These are phyloP conservation scores for Aegilops umbellulata DNA, from an alignment of 176 grass and related monocot genomes.

Conservation along the genomic window DNA sequence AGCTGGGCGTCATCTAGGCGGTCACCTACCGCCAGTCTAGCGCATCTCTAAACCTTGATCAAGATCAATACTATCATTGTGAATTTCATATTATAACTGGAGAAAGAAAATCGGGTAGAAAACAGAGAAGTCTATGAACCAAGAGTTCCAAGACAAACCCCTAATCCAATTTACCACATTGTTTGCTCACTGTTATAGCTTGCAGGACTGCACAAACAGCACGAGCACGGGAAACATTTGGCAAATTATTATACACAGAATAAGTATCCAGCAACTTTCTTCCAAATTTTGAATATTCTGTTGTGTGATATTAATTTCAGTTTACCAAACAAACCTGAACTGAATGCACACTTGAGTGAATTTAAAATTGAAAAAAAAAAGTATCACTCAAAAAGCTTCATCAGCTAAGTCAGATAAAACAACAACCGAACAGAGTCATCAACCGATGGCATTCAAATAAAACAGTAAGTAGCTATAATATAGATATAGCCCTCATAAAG, in stretches of 20 bases:
- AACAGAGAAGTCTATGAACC: neutral
- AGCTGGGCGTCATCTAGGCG: neutral
- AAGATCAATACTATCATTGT: neutral
- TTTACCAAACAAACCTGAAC: neutral
- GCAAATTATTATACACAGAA: conserved; percentile 8
- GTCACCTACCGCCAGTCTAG: neutral
- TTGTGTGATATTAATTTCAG: neutral
- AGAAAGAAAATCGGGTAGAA: neutral
- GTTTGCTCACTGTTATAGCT: neutral
- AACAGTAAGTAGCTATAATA: neutral
- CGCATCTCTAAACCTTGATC: neutral
- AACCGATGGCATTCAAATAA: neutral
- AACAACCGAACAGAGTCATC: neutral
- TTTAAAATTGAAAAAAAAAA: neutral
- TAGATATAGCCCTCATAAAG: neutral
- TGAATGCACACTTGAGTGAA: neutral
- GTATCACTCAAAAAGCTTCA: neutral
- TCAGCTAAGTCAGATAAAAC: neutral
- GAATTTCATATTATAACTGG: neutral
- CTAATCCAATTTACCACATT: neutral
- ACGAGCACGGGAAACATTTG: neutral
- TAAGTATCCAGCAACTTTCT: neutral
- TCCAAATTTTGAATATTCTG: neutral
- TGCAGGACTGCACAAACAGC: neutral
- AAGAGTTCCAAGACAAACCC: neutral